Percentiles rank a stretch among this genome's conserved stretches.
Evolutionary conservation across 192 early-diverging fungal species (phyloP).

Genomic region (Linnemannia exigua): DNA sequence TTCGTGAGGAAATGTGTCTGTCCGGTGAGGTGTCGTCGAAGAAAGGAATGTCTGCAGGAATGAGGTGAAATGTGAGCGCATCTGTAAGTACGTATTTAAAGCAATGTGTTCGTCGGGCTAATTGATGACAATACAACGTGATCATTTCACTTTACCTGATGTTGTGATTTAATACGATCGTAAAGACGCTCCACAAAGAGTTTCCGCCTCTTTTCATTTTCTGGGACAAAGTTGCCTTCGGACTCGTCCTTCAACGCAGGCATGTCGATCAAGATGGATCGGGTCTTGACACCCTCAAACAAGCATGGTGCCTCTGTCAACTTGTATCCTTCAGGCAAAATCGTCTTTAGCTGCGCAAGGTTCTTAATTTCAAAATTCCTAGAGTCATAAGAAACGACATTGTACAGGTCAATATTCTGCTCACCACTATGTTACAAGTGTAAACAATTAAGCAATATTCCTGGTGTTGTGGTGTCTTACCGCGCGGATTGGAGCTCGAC

Average conservation of each 20-base stretch:
- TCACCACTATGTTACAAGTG: not conserved
- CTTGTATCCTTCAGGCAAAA: slow-evolving; percentile 43
- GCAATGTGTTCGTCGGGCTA: not conserved
- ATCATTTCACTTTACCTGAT: slow-evolving; percentile 22
- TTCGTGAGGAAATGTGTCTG: slow-evolving; percentile 29
- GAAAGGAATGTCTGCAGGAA: slow-evolving; percentile 31
- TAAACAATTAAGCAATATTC: not conserved
- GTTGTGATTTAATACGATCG: slow-evolving; percentile 19
- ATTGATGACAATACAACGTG: not conserved
- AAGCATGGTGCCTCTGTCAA: slow-evolving; percentile 29
- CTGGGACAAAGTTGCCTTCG: slow-evolving; percentile 12
- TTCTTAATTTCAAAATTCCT: slow-evolving; percentile 55
- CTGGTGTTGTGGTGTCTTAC: not conserved
- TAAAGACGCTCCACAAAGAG: slow-evolving; percentile 25
- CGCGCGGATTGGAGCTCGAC: slow-evolving; percentile 43
- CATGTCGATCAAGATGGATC: slow-evolving; percentile 41
- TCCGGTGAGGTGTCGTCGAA: slow-evolving; percentile 29
- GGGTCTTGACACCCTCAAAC: slow-evolving; percentile 24
- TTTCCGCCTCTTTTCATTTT: slow-evolving; percentile 22
- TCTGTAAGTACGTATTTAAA: not conserved
- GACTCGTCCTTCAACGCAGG: slow-evolving; percentile 20
- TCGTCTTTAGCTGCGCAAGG: slow-evolving; percentile 48
- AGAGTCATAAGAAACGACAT: not conserved
- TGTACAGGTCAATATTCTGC: not conserved
- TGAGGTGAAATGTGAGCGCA: not conserved